Evolutionary conservation across 139 green algal genomes (phyloP).

Genomic region (Chlorella ohadii): DNA sequence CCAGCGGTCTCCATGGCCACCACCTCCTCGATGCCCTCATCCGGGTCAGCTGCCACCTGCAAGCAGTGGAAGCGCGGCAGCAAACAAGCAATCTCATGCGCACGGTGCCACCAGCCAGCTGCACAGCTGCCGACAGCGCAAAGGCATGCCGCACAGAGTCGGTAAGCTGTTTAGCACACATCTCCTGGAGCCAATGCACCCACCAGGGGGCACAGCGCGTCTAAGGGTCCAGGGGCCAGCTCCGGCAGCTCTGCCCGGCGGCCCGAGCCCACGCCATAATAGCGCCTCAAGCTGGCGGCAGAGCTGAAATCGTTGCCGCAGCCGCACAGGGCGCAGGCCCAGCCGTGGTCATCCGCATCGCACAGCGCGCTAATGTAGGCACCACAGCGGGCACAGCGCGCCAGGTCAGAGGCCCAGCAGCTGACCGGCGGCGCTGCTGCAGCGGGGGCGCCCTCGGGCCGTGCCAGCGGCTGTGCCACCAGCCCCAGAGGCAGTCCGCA

Average conservation of each 20-base stretch:
- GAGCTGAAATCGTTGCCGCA: constrained; percentile 17
- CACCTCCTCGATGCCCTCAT: constrained; percentile 26
- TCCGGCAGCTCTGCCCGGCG: constrained; percentile 61
- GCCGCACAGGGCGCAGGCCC: constrained; percentile 80
- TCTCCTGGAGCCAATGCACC: no score
- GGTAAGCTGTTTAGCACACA: no score
- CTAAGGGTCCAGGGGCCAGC: constrained; percentile 59
- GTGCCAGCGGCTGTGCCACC: constrained; percentile 64
- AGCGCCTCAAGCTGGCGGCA: constrained; percentile 17
- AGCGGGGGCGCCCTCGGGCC: neutral
- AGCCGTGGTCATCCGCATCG: constrained; percentile 55
- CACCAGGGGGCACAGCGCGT: constrained; percentile 59
- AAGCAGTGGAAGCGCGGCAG: no score
- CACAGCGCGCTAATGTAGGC: constrained; percentile 77
- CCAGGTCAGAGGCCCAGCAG: constrained; percentile 44
- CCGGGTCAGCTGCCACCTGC: neutral
- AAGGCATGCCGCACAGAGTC: no score
- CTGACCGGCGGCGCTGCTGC: neutral
- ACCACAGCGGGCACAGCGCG: constrained; percentile 69
- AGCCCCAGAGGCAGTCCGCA: constrained; percentile 74
- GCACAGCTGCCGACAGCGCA: no score
- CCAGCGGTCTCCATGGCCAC: constrained; percentile 10
- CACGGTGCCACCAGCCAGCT: no score
- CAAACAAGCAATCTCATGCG: no score
- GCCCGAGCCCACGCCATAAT: constrained; percentile 27